Evolutionary conservation across 257 asterid species (phyloP), one percentile per base, ranked within the genome.

Genomic region (Scutellaria galericulata): DNA sequence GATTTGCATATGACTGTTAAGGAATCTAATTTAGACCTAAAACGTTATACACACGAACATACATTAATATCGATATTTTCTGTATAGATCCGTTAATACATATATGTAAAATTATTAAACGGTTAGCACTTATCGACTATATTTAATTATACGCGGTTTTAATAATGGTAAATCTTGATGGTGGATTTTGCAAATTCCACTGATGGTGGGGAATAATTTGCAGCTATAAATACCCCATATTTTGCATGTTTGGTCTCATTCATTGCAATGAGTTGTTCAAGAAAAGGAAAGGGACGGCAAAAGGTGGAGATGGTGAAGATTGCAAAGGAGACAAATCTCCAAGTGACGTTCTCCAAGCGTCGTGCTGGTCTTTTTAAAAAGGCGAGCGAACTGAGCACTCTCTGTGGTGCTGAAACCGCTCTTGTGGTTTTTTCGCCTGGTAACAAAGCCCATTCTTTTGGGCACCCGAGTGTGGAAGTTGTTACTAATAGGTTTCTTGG

Each of bases 321-420:
- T 24, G 68, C 73, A 31, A 85, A 74, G 7, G 69, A 81, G 13
- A 84, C 79, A 0, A 83, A 84, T 72, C 72, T 83, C 0, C 91
- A 86, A 44, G 92, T 88, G 0, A 86, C 95, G 0, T 88, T 88
- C 42, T 88, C 94, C 0, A 86, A 88, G 50, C 88, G 91, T 0
- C 88, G 91, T 0, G 75, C 78, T 1, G 91, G 94, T 5, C 78
- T 88, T 0, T 88, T 86, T 80, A 88, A 88, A 59, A 84, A 88
- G 57, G 95, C 95, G 0, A 86, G 92, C 9, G 95, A 88, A 56
- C 85, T 88, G 1, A 83, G 87, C 79, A 84, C 86, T 0, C 71
- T 88, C 0, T 83, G 87, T 13, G 90, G 90, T 7, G 87, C 77
- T 0, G 85, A 88, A 40, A 59, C 75, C 1, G 86, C 82, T 22